phyloP scores from a whole-genome alignment of 2,329 filamentous ascomycete genomes.

The Calonectria pseudoreteaudii region DNA sequence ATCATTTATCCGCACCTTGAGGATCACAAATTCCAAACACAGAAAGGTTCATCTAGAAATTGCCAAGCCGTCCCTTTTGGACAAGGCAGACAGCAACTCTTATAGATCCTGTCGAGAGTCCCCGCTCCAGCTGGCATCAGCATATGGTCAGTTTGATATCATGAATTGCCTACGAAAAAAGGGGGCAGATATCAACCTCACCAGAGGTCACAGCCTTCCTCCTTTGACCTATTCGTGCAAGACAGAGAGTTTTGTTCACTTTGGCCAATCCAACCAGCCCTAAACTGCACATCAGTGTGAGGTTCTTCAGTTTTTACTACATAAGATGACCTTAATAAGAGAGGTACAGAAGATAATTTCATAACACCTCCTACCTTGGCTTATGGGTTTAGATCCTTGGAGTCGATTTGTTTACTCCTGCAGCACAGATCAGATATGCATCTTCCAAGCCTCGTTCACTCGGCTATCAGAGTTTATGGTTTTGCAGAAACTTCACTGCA shows the following conservation, averaged over 20 bases:
- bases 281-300: not conserved
- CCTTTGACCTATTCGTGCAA: not conserved
- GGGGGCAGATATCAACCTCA: not conserved
- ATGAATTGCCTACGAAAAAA: not conserved
- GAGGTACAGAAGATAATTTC: too few relatives aligned
- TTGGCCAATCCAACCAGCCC: not conserved
- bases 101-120: not conserved
- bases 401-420: not conserved
- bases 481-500: not conserved
- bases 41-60: not conserved
- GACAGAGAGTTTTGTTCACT: not conserved
- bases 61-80: not conserved
- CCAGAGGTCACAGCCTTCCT: not conserved
- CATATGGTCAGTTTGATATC: not conserved
- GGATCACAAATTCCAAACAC: not conserved
- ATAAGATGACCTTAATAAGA: not conserved
- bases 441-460: not conserved
- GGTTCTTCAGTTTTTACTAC: not conserved
- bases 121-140: not conserved
- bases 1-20: not conserved
- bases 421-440: not conserved
- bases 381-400: not conserved
- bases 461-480: rapidly evolving
- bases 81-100: not conserved
- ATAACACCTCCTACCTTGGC: not conserved